Evolutionary conservation across 1,284 basidiomycete genomes (phyloP).

Genomic region (Trametes versicolor): DNA sequence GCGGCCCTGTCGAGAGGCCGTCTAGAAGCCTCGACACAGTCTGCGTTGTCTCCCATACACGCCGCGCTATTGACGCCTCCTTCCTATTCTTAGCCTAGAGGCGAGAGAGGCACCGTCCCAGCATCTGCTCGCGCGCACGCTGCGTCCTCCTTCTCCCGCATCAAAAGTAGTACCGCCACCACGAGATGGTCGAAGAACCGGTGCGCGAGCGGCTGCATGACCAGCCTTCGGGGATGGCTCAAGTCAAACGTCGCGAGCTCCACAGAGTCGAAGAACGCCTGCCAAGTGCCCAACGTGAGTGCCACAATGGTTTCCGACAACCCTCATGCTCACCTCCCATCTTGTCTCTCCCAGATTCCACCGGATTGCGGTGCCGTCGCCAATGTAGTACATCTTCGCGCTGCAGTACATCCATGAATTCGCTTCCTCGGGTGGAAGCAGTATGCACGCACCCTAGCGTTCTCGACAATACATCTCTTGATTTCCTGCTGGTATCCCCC

Average conservation of each 20-base stretch:
- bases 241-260: constrained; percentile 37
- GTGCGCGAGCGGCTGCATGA: constrained; percentile 37
- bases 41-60: not conserved
- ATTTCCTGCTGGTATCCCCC: constrained; percentile 29
- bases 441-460: constrained; percentile 33
- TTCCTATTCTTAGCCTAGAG: constrained; percentile 15
- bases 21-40: constrained; percentile 5
- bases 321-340: constrained; percentile 37
- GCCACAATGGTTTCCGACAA: not conserved
- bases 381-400: constrained; percentile 35
- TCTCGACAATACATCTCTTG: constrained; percentile 38
- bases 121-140: constrained; percentile 10
- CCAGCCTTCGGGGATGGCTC: constrained; percentile 33
- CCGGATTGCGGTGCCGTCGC: constrained; percentile 36
- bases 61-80: not conserved
- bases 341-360: constrained; percentile 37
- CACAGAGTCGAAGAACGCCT: constrained; percentile 35
- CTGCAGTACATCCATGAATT: constrained; percentile 17
- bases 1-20: not conserved
- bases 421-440: not conserved
- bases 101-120: constrained; percentile 5
- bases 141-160: constrained; percentile 37
- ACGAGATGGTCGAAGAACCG: constrained; percentile 40
- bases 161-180: constrained; percentile 39
- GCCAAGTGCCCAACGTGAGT: constrained; percentile 2